These are phyloP conservation scores for Colletotrichum phormii DNA, from an alignment of 2,329 filamentous ascomycete genomes.

Conservation along the genomic window DNA sequence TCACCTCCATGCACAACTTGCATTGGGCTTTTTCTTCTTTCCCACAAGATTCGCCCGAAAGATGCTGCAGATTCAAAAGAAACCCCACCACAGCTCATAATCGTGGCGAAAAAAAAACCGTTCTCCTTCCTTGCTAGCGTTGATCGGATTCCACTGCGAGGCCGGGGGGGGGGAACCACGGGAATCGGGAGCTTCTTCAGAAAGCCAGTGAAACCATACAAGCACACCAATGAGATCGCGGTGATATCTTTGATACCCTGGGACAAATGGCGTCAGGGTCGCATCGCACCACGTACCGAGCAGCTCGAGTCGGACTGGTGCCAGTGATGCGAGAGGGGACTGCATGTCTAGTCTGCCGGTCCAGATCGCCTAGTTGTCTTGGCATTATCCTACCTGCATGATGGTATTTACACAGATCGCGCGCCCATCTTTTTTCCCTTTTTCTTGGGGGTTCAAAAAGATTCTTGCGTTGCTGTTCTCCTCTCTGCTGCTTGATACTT, in stretches of 20 bases:
- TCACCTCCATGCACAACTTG: not conserved
- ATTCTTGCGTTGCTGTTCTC: not conserved
- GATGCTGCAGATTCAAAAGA: not conserved
- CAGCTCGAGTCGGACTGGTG: conserved; percentile 27
- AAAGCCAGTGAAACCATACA: not conserved
- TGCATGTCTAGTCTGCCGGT: conserved; percentile 13
- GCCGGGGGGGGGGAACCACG: not conserved
- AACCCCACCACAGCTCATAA: not conserved
- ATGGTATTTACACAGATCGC: not conserved
- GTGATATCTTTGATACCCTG: not conserved
- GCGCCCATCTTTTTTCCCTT: not conserved
- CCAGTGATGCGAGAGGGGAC: conserved; percentile 25
- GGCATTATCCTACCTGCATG: not conserved
- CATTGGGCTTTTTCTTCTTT: conserved; percentile 2
- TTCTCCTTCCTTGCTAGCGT: conserved; percentile 20
- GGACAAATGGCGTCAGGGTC: conserved; percentile 16
- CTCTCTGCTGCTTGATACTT: not conserved
- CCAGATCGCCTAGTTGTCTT: conserved; percentile 23
- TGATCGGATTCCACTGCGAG: not conserved
- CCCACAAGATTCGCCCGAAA: not conserved
- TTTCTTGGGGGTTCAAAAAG: not conserved
- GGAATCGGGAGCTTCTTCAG: not conserved
- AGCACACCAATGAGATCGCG: conserved; percentile 10
- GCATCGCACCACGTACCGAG: conserved; percentile 28
- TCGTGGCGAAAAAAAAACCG: conserved; percentile 12